Evolutionary conservation across 2,329 filamentous ascomycete species (phyloP).

Genomic region (Aspergillus ibericus): DNA sequence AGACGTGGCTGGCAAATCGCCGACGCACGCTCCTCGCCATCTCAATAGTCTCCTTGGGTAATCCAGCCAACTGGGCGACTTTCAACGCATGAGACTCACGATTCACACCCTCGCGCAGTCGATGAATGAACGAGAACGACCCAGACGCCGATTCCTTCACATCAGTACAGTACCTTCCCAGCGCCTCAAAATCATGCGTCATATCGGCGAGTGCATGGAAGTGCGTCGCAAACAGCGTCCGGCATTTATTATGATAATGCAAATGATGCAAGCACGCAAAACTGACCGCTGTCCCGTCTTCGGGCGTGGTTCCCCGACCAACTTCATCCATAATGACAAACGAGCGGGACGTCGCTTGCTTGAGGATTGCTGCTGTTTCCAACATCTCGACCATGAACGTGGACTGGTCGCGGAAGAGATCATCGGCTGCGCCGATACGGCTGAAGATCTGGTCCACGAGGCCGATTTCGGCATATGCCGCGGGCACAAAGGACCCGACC

Average conservation of each 20-base stretch:
- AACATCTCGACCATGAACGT: conserved; percentile 99
- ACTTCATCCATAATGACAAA: conserved; percentile 99
- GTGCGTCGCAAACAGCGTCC: conserved; percentile 90
- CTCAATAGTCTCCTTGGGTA: conserved; percentile 70
- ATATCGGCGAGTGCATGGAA: conserved; percentile 85
- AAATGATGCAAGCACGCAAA: conserved; percentile 87
- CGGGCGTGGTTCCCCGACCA: conserved; percentile 87
- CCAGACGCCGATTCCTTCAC: conserved; percentile 71
- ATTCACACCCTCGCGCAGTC: conserved; percentile 78
- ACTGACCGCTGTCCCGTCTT: conserved; percentile 86
- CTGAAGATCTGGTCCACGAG: conserved; percentile 96
- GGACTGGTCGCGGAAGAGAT: conserved; percentile 89
- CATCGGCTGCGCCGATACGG: conserved; percentile 89
- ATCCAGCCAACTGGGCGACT: conserved; percentile 81
- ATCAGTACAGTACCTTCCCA: conserved; percentile 86
- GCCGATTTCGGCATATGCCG: conserved; percentile 79
- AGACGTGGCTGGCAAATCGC: conserved; percentile 12
- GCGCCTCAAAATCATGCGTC: conserved; percentile 57
- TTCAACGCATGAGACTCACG: conserved; percentile 87
- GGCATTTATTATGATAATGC: conserved; percentile 71
- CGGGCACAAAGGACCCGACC: conserved; percentile 88
- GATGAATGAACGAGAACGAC: conserved; percentile 81
- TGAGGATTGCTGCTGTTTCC: conserved; percentile 88
- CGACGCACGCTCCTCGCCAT: conserved; percentile 64
- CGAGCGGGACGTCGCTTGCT: conserved; percentile 75